Conservation (phyloP, 306 rosid species). For the Glycyrrhiza uralensis region DNA sequence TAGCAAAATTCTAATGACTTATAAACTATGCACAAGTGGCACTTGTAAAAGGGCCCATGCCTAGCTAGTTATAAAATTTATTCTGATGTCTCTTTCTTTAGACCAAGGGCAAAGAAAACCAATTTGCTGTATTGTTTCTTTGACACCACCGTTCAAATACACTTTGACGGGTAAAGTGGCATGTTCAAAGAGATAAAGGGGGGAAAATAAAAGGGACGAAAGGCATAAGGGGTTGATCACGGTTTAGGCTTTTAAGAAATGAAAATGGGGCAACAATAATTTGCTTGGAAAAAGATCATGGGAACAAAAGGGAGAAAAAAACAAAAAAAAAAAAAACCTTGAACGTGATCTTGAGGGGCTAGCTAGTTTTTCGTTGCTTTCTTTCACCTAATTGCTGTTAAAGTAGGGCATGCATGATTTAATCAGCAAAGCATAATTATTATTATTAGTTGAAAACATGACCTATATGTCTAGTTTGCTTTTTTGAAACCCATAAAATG, state of each 20-base stretch:
- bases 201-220: constrained; percentile 21
- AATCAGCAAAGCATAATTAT: neutral
- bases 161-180: constrained; percentile 38
- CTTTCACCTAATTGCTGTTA: constrained; percentile 39
- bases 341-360: constrained; percentile 33
- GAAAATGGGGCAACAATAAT: constrained; percentile 44
- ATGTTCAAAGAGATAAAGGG: constrained; percentile 39
- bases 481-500: constrained; percentile 27
- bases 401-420: constrained; percentile 32
- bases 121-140: constrained; percentile 6
- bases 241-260: constrained; percentile 63
- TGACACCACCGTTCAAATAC: constrained; percentile 37
- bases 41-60: constrained; percentile 7
- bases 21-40: neutral
- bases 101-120: constrained; percentile 28
- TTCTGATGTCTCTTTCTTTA: constrained; percentile 17
- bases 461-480: constrained; percentile 15
- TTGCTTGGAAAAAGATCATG: constrained; percentile 31
- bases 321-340: neutral
- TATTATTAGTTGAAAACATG: constrained; percentile 9
- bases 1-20: neutral
- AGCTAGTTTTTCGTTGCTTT: constrained; percentile 38
- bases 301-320: constrained; percentile 28
- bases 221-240: constrained; percentile 35
- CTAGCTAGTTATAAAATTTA: neutral